These are phyloP conservation scores for Heterobasidion parviporum DNA, from an alignment of 1,284 basidiomycete genomes.

Conservation along the genomic window DNA sequence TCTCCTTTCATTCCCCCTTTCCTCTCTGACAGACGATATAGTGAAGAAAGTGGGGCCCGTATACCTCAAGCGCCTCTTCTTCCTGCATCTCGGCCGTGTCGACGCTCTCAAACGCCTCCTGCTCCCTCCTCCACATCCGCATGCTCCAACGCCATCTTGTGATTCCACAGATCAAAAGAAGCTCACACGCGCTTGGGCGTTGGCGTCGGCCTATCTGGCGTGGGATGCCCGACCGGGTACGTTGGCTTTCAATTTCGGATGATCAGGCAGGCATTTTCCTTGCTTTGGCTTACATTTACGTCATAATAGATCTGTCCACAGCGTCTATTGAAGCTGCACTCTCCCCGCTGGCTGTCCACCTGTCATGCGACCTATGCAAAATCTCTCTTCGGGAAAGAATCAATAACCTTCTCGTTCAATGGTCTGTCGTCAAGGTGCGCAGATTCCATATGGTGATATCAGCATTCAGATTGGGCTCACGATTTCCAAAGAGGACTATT, in stretches of 20 bases:
- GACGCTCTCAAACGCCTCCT: constrained; percentile 27
- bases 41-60: constrained; percentile 26
- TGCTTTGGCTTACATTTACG: background rate
- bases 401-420: constrained; percentile 60
- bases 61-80: constrained; percentile 32
- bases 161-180: constrained; percentile 19
- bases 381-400: constrained; percentile 53
- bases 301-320: constrained; percentile 23
- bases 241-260: background rate
- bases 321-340: constrained; percentile 26
- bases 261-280: background rate
- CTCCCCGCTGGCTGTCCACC: constrained; percentile 23
- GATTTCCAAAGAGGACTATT: background rate
- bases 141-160: constrained; percentile 20
- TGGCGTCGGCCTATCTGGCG: constrained; percentile 24
- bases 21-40: constrained; percentile 23
- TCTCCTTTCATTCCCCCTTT: constrained; percentile 25
- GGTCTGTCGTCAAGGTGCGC: constrained; percentile 68
- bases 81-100: constrained; percentile 28
- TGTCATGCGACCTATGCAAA: constrained; percentile 44
- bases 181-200: constrained; percentile 25
- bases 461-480: background rate
- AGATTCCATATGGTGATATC: background rate
- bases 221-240: constrained; percentile 28
- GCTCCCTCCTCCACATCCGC: constrained; percentile 22